Percentiles rank a stretch among this genome's conserved stretches.
Conservation (phyloP, 2,329 filamentous ascomycete genomes). For the Arthroderma uncinatum region DNA sequence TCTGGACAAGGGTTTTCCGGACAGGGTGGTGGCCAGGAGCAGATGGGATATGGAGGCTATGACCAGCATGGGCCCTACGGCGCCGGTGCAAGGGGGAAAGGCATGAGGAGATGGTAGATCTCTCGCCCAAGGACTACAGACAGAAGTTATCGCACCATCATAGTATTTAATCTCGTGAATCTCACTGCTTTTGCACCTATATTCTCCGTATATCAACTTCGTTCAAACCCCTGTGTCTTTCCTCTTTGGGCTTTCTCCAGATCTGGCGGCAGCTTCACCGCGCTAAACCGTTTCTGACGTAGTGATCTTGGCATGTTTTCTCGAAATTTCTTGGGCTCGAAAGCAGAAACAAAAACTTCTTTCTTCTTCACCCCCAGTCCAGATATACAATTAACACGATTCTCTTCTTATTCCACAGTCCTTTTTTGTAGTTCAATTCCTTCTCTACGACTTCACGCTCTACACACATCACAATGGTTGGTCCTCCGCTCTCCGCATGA, state of each 20-base stretch:
- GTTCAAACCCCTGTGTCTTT: not conserved
- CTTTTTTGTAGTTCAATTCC: not conserved
- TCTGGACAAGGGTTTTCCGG: conserved; percentile 26
- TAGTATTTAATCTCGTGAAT: not conserved
- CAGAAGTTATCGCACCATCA: not conserved
- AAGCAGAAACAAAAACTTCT: conserved; percentile 11
- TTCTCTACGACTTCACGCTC: not conserved
- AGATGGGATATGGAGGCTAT: conserved; percentile 35
- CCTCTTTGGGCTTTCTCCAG: not conserved
- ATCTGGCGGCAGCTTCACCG: not conserved
- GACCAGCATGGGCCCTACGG: conserved; percentile 31
- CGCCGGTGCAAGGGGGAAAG: conserved; percentile 27
- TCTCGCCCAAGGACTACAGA: not conserved
- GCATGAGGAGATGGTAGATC: conserved; percentile 30
- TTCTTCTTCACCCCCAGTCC: not conserved
- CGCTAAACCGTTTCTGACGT: conserved; percentile 6
- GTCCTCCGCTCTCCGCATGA: conserved; percentile 6
- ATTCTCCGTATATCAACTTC: not conserved
- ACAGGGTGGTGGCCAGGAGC: conserved; percentile 29
- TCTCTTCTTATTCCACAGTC: not conserved
- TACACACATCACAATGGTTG: conserved; percentile 11
- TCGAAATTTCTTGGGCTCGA: conserved; percentile 17
- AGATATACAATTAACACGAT: not conserved
- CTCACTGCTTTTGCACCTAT: not conserved
- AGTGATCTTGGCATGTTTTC: conserved; percentile 17